Percentiles rank a stretch among this genome's conserved stretches.
phyloP scores from a whole-genome alignment of 768 basidiomycete genomes.

The Suillus alpinus region DNA sequence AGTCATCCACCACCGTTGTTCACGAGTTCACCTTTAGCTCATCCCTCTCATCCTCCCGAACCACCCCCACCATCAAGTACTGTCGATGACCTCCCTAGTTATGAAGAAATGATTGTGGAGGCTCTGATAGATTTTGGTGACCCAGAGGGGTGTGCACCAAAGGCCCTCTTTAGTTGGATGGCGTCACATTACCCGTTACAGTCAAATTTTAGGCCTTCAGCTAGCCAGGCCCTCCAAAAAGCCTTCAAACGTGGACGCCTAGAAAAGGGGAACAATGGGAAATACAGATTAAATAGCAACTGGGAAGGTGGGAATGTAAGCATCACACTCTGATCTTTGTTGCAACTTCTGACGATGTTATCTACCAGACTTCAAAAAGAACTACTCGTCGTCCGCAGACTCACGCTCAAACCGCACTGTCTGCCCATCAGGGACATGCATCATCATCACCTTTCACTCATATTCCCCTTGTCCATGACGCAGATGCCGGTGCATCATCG shows the following conservation, averaged over 20 bases:
- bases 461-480: conserved; percentile 39
- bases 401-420: conserved; percentile 26
- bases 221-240: conserved; percentile 86
- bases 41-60: conserved; percentile 14
- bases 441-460: conserved; percentile 59
- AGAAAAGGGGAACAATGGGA: conserved; percentile 69
- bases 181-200: conserved; percentile 76
- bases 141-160: conserved; percentile 78
- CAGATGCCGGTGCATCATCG: conserved; percentile 32
- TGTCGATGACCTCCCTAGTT: conserved; percentile 70
- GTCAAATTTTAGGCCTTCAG: conserved; percentile 86
- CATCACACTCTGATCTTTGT: conserved; percentile 9
- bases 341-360: not conserved
- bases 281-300: conserved; percentile 69
- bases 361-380: conserved; percentile 62
- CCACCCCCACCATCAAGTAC: conserved; percentile 19
- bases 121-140: conserved; percentile 66
- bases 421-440: conserved; percentile 23
- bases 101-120: conserved; percentile 90
- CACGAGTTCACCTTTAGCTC: conserved; percentile 26
- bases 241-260: conserved; percentile 80
- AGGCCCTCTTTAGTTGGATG: conserved; percentile 83
- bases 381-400: conserved; percentile 80
- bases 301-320: conserved; percentile 85
- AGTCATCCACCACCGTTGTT: conserved; percentile 23